Base-by-base conservation (phyloP, 805 yeast genomes). In the Spencermartinsiella europaea region DNA sequence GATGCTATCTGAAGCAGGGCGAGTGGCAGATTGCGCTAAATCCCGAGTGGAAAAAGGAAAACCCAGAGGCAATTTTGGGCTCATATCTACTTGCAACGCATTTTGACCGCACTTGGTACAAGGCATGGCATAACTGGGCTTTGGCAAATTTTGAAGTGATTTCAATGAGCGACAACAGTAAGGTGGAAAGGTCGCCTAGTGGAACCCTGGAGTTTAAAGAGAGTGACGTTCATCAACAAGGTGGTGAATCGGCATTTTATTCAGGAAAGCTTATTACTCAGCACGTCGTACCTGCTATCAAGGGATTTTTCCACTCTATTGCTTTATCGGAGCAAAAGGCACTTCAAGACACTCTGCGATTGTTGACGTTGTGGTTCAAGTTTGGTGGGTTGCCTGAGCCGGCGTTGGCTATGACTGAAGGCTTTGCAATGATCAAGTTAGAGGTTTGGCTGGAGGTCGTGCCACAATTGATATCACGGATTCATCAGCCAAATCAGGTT, bases 81-180 rank as follows among this genome's bases (percentile, higher is more conserved):
- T 89, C 97, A 0, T 93, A 87, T 62, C 69, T 93, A 46, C 72
- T 93, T 53, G 98, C 99, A 0, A 91, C 99, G 0, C 96, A 90
- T 62, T 91, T 93, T 65, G 97, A 93, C 62, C 74, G 78, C 31
- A 76, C 78, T 20, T 93, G 99, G 96, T 93, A 93, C 60, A 93
- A 95, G 61, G 99, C 98, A 15, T 95, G 99, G 99, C 99, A 93
- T 63, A 91, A 89, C 61, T 93, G 99, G 99, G 99, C 99, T 0
- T 72, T 95, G 60, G 97, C 98, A 0, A 93, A 95, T 65, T 93
- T 90, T 62, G 97, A 93, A 62, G 98, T 91, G 1, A 84, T 91
- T 17, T 84, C 96, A 0, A 40, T 46, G 44, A 43, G 42, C 39
- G 59, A 52, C 43, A 37, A 54, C 37, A 46, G 38, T 15, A 45